These are phyloP conservation scores for Conticribra guillardii DNA, from an alignment of 108 stramenopile genomes.

Conservation along the genomic window DNA sequence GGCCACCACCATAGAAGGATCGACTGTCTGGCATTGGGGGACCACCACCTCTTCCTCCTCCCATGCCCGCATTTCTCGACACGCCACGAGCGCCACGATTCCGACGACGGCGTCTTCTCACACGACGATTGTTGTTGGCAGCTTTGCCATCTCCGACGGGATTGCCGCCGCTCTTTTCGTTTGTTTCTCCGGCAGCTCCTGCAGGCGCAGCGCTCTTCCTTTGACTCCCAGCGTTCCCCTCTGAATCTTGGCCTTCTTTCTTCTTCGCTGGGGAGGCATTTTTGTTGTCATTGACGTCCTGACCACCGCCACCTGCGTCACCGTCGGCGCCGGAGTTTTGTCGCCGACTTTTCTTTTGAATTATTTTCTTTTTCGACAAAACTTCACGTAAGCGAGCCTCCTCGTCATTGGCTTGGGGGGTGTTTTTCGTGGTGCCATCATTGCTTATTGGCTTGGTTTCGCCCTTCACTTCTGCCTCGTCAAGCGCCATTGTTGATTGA, in stretches of 20 bases:
- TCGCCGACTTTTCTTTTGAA: constrained; percentile 19
- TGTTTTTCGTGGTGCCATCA: neutral
- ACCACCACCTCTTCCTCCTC: neutral
- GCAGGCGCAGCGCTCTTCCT: neutral
- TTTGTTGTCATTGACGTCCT: neutral
- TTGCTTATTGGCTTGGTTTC: neutral
- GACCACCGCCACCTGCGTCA: neutral
- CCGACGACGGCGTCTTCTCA: neutral
- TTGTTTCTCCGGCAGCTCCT: too few relatives aligned
- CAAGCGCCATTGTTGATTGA: too few relatives aligned
- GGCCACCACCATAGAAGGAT: constrained; percentile 6
- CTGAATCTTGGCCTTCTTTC: neutral
- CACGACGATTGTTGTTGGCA: neutral
- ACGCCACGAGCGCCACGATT: neutral
- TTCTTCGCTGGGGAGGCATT: neutral
- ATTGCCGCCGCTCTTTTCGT: neutral
- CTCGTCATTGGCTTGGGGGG: constrained; percentile 8
- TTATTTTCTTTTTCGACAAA: constrained; percentile 25
- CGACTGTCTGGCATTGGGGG: constrained; percentile 8
- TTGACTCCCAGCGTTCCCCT: neutral
- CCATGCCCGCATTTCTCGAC: neutral
- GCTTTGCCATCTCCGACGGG: neutral
- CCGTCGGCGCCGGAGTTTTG: constrained; percentile 14
- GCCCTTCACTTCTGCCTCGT: too few relatives aligned
- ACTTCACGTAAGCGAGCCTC: constrained; percentile 20